These are phyloP conservation scores for Rhododendron henanense DNA, from an alignment of 148 eudicot genomes.

Conservation along the genomic window DNA sequence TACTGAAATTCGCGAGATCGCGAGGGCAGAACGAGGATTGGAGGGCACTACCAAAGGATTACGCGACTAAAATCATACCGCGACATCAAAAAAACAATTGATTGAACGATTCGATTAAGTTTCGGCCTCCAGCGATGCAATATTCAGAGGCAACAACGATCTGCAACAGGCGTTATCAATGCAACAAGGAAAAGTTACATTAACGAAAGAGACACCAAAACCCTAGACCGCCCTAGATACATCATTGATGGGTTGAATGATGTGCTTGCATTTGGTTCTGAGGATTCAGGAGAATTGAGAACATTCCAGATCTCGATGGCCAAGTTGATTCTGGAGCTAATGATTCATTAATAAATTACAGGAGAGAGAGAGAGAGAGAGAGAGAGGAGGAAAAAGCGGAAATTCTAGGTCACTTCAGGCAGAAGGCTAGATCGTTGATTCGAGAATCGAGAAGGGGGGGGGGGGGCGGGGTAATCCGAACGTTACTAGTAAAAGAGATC, in stretches of 20 bases:
- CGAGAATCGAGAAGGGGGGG: background rate
- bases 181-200: background rate
- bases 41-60: background rate
- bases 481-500: background rate
- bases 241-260: background rate
- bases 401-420: background rate
- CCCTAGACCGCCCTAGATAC: conserved; percentile 9
- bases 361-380: background rate
- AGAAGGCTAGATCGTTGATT: background rate
- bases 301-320: conserved; percentile 5
- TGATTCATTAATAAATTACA: conserved; percentile 1
- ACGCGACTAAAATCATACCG: background rate
- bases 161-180: background rate
- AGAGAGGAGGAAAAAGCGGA: background rate
- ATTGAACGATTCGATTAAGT: background rate
- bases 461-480: no score
- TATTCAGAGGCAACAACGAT: background rate
- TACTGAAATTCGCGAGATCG: background rate
- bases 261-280: background rate
- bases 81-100: background rate
- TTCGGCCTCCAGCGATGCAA: background rate
- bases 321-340: background rate
- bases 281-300: background rate
- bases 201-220: background rate
- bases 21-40: background rate